These are phyloP conservation scores for Aspergillus phoenicis DNA, from an alignment of 2,329 filamentous ascomycete genomes.

Conservation along the genomic window DNA sequence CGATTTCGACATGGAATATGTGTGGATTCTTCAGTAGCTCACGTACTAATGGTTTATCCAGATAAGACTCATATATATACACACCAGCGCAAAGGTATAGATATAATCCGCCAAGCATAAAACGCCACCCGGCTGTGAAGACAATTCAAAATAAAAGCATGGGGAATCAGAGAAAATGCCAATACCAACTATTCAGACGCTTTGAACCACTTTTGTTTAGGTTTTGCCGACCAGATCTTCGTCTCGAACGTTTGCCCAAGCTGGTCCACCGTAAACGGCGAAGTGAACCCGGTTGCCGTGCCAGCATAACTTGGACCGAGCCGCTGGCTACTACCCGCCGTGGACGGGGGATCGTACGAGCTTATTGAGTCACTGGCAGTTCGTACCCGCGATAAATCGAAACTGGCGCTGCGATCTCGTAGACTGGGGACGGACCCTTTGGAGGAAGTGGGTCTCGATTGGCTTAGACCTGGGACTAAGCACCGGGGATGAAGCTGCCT, in stretches of 20 bases:
- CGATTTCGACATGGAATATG: no score
- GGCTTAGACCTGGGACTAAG: background rate
- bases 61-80: no score
- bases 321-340: constrained; percentile 7
- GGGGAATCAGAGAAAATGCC: background rate
- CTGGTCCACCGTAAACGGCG: constrained; percentile 10
- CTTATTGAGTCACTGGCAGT: background rate
- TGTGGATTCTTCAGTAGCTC: no score
- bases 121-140: background rate
- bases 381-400: constrained; percentile 4
- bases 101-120: no score
- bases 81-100: no score
- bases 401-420: constrained; percentile 3
- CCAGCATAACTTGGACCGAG: background rate
- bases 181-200: background rate
- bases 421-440: background rate
- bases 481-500: background rate
- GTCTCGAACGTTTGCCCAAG: constrained; percentile 16
- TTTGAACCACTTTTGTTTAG: background rate
- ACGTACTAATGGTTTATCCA: no score
- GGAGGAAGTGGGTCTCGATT: constrained; percentile 6
- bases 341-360: constrained; percentile 6
- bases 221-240: constrained; percentile 15
- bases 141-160: background rate
- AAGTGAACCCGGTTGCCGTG: background rate